These are phyloP conservation scores for Ramalina intermedia DNA, from an alignment of 495 filamentous ascomycete species.

Conservation along the genomic window DNA sequence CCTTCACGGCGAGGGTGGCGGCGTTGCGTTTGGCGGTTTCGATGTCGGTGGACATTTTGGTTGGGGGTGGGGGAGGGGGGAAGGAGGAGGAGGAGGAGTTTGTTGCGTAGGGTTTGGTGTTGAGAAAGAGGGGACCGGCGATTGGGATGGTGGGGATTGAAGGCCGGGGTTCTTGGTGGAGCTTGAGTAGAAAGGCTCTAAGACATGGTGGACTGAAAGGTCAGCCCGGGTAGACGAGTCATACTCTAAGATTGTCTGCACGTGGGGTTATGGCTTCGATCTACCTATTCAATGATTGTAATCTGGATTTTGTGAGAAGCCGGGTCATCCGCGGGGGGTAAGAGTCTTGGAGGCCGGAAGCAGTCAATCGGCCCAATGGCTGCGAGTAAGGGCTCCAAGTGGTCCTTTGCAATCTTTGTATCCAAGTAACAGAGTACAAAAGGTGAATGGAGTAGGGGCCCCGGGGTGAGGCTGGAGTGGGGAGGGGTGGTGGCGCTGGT, in stretches of 20 bases:
- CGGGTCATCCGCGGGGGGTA: too few relatives aligned
- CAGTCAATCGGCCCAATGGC: too few relatives aligned
- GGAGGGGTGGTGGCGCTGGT: too few relatives aligned
- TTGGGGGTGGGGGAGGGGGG: not conserved
- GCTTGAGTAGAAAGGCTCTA: not conserved
- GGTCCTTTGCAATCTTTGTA: too few relatives aligned
- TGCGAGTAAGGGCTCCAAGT: too few relatives aligned
- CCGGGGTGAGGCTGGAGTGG: too few relatives aligned
- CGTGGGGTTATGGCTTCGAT: too few relatives aligned
- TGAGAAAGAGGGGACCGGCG: not conserved
- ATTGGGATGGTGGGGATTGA: not conserved
- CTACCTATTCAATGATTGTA: too few relatives aligned
- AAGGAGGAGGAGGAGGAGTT: constrained; percentile 8
- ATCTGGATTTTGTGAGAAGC: too few relatives aligned
- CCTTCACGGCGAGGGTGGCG: constrained; percentile 67
- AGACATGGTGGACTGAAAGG: not conserved
- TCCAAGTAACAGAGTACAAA: too few relatives aligned
- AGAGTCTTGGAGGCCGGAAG: too few relatives aligned
- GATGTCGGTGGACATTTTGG: constrained; percentile 25
- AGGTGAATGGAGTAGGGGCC: too few relatives aligned
- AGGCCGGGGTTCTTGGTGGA: not conserved
- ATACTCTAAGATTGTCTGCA: not conserved
- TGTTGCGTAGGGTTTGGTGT: constrained; percentile 6
- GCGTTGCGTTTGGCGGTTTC: constrained; percentile 78
- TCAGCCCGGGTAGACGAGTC: not conserved